These are phyloP conservation scores for Sclerotinia glacialis DNA, from an alignment of 2,329 filamentous ascomycete genomes.

Conservation along the genomic window DNA sequence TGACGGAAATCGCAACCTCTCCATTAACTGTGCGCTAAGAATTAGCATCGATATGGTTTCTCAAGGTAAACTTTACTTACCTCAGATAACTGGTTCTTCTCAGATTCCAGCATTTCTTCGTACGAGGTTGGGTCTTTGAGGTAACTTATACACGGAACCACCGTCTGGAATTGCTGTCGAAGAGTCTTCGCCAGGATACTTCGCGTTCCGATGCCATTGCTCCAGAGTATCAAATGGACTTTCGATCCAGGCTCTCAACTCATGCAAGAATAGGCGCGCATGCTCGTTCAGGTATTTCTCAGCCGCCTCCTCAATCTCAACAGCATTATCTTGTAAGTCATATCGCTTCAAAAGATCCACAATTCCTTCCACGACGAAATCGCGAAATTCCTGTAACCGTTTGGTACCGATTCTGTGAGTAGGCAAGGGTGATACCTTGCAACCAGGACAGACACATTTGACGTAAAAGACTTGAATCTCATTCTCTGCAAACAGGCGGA, in stretches of 20 bases:
- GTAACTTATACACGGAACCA: not conserved
- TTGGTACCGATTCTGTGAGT: not conserved
- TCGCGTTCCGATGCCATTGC: not conserved
- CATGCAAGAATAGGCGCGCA: not conserved
- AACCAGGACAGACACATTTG: no score
- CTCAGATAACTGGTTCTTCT: no score
- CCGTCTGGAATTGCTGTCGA: not conserved
- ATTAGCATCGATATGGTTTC: no score
- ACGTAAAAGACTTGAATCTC: not conserved
- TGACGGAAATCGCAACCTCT: no score
- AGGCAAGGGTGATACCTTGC: not conserved
- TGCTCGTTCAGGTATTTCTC: not conserved
- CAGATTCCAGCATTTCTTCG: not conserved
- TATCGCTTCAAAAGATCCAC: not conserved
- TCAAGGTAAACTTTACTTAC: no score
- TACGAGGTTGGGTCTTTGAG: not conserved
- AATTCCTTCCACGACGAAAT: not conserved
- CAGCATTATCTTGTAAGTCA: not conserved
- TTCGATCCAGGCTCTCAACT: slow-evolving; percentile 2
- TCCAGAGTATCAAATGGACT: not conserved
- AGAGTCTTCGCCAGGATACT: not conserved
- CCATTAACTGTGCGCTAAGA: no score
- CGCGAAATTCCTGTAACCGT: no score
- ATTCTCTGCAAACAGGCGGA: not conserved
- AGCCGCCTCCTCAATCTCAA: not conserved